These are phyloP conservation scores for Starmerella ratchasimensis DNA, from an alignment of 805 yeast genomes.

Conservation along the genomic window DNA sequence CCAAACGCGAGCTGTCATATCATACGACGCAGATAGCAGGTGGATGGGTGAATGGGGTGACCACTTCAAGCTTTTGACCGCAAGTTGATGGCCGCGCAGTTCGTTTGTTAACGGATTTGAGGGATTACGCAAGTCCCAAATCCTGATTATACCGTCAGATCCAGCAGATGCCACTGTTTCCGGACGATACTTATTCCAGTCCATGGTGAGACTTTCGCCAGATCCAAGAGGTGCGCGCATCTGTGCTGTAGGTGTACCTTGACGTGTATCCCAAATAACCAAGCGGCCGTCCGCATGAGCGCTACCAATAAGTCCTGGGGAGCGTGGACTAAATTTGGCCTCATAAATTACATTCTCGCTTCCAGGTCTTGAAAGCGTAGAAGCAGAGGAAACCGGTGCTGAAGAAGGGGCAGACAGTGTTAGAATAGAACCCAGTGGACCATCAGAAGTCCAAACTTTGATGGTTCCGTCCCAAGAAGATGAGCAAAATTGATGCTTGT, in stretches of 20 bases:
- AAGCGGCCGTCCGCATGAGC: constrained; percentile 64
- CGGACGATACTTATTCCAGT: constrained; percentile 81
- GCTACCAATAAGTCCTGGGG: constrained; percentile 51
- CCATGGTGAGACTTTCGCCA: constrained; percentile 64
- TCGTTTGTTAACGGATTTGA: constrained; percentile 52
- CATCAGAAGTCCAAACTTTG: constrained; percentile 33
- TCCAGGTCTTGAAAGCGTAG: no score
- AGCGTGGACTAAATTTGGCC: constrained; percentile 74
- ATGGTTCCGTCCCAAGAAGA: constrained; percentile 89
- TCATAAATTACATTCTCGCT: constrained; percentile 45
- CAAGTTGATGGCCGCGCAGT: constrained; percentile 75
- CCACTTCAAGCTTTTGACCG: constrained; percentile 73
- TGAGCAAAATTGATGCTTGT: constrained; percentile 54
- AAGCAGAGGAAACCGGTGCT: no score
- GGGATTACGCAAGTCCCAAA: constrained; percentile 81
- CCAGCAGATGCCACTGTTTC: constrained; percentile 76
- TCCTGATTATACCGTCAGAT: constrained; percentile 69
- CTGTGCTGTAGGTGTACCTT: constrained; percentile 22
- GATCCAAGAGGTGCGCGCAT: constrained; percentile 61
- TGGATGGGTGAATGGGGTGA: constrained; percentile 71
- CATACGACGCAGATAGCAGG: constrained; percentile 68
- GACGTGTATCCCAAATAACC: constrained; percentile 71
- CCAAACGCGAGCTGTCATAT: constrained; percentile 88
- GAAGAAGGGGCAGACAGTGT: constrained; percentile 14
- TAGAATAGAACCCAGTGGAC: constrained; percentile 6